phyloP scores from a whole-genome alignment of 495 filamentous ascomycete species.

The Aspergillus asperescens region DNA sequence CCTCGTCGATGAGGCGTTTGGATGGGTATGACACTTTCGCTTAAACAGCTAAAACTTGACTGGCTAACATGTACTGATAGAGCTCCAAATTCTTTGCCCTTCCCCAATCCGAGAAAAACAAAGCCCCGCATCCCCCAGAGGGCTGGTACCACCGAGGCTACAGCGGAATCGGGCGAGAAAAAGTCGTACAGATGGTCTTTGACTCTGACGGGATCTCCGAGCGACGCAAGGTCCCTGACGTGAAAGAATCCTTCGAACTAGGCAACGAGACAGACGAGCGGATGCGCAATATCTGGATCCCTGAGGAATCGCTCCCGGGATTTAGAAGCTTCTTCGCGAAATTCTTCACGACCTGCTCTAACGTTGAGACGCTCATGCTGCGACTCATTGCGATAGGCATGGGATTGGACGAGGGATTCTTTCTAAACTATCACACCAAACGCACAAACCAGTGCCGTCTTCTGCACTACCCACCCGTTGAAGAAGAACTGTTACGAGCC shows the following conservation, averaged over 20 bases:
- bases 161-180: not conserved
- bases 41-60: not conserved
- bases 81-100: constrained; percentile 6
- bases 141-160: constrained; percentile 8
- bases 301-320: not conserved
- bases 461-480: constrained; percentile 2
- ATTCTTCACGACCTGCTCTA: not conserved
- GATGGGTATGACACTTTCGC: not conserved
- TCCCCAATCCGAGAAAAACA: not conserved
- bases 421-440: not conserved
- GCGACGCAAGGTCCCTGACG: not conserved
- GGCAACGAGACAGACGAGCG: not conserved
- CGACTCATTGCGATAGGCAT: not conserved
- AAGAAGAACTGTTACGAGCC: not conserved
- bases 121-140: not conserved
- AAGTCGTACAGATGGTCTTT: constrained; percentile 3
- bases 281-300: constrained; percentile 3
- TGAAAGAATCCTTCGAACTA: constrained; percentile 5
- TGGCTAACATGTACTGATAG: not conserved
- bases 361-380: not conserved
- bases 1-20: constrained; percentile 1
- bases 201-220: not conserved
- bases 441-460: constrained; percentile 4
- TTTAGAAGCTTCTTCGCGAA: not conserved
- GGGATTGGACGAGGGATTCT: not conserved